phyloP scores from a whole-genome alignment of 495 filamentous ascomycete species.

The Podospora didyma region DNA sequence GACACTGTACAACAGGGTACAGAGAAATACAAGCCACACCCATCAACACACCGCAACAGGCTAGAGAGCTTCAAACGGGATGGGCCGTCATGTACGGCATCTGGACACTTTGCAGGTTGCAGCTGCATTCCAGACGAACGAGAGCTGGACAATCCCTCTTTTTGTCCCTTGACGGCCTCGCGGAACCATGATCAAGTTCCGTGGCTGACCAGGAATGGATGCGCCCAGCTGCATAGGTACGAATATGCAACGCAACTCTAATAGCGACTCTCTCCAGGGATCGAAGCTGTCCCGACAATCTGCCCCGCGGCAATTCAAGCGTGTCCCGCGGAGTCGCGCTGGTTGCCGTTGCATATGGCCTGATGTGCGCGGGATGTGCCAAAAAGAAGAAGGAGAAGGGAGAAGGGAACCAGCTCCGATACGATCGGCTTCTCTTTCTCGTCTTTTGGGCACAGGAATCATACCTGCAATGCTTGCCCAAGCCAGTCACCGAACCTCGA shows the following conservation, averaged over 20 bases:
- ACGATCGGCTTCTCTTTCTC: background rate
- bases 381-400: background rate
- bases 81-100: slow-evolving; percentile 18
- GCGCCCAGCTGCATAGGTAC: slow-evolving; percentile 7
- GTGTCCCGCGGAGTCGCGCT: background rate
- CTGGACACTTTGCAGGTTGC: slow-evolving; percentile 12
- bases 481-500: no score
- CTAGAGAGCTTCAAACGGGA: slow-evolving; percentile 12
- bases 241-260: slow-evolving; percentile 15
- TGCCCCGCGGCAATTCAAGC: background rate
- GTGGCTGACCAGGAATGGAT: slow-evolving; percentile 3
- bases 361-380: slow-evolving; percentile 2
- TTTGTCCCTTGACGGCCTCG: background rate
- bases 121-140: slow-evolving; percentile 6
- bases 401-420: background rate
- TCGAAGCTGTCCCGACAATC: slow-evolving; percentile 3
- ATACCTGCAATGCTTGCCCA: no score
- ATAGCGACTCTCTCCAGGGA: background rate
- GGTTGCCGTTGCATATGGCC: slow-evolving; percentile 1
- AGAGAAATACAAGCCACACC: background rate
- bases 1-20: background rate
- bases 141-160: background rate
- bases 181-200: slow-evolving; percentile 3
- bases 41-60: background rate
- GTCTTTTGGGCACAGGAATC: no score